Base-by-base conservation (phyloP, 495 filamentous ascomycete genomes). In the Podospora comata region DNA sequence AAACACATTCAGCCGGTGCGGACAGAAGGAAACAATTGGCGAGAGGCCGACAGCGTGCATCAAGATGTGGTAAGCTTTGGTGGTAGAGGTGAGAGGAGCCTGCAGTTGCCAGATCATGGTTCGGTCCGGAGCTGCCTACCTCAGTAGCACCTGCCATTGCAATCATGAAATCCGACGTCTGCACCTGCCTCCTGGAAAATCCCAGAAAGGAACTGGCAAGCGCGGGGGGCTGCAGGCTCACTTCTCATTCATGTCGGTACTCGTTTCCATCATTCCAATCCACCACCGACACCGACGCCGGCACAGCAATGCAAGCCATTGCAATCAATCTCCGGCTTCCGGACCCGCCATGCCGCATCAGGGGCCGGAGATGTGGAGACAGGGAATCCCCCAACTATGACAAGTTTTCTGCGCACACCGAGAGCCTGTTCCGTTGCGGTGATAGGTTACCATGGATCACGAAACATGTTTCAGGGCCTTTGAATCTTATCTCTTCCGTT, bases 381-480 rank as follows among this genome's bases (percentile, higher is more conserved):
- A 48, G 7, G 7, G 18, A 9, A 61, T 23, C 32, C 13, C 30
- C 18, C 9, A 9, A 2, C 4, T 20, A 63, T 18, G 61, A 19
- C 61, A 39, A 32, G 61, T n/a, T 44, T 20, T 28, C 27, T 30
- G 26, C 59, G 32, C 27, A n/a, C 61, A 32, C 61, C 61, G 61
- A 48, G 16, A 44, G 30, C 16, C 61, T 23, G n/a, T 11, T n/a
- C 32, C 5, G 18, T 26, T 34, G 26, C 19, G 15, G 20, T 61
- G 68, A 60, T 53, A 60, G 64, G 64, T 53, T 55, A 53, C 61
- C 48, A 44, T 58, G 19, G 19, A 30, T 53, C 20, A 60, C 60
- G 68, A 70, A 70, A 70, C 68, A 55, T 64, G 68, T 70, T 60
- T 67, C 68, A 67, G 65, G 68, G 62, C n/a, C 59, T 28, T 44